Evolutionary conservation across 2,329 filamentous ascomycete genomes (phyloP), one percentile per base, ranked within the genome.

Genomic region (Penicillium rolfsii): DNA sequence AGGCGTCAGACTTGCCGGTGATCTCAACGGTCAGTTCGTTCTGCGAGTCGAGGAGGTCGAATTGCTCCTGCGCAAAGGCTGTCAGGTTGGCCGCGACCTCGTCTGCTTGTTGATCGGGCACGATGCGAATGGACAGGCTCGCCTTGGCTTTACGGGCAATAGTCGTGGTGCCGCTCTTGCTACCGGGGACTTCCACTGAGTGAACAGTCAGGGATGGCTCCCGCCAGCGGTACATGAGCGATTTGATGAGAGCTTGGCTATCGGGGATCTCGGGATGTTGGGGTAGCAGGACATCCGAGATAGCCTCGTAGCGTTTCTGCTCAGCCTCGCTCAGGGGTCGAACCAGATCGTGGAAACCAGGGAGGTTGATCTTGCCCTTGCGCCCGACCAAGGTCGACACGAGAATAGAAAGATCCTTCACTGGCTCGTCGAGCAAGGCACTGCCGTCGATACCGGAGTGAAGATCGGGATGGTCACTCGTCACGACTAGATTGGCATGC

Each of bases 371-470:
- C 22, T 87, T 86, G 65, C 96, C 96, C 52, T 90, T 87, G 0
- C 84, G 85, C 0, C 91, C 92, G 57, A 96, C 95, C 41, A 99
- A 83, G 55, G 87, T 93, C 1, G 91, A 87, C 5, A 99, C 82
- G 1, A 98, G 82, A 64, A 90, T 84, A 3, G 96, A 93, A 1
- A 99, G 83, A 74, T 99, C 95, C 43, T 96, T 96, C 8, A 98
- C 81, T 0, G 94, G 91, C 73, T 99, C 95, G 61, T 97, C 91
- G 62, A 95, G 86, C 78, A 96, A 85, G 63, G 91, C 88, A 62
- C 93, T 97, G 41, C 95, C 95, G 71, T 98, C 94, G n/a, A 99
- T 94, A 70, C 95, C 95, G 63, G 92, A 96, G 77, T 99, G 95
- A 1, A 96, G 84, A 76, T 99, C 95, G 0, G 93, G 93, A 64